Evolutionary conservation across 73 alveolate species (phyloP).

Genomic region (Chromera velia): DNA sequence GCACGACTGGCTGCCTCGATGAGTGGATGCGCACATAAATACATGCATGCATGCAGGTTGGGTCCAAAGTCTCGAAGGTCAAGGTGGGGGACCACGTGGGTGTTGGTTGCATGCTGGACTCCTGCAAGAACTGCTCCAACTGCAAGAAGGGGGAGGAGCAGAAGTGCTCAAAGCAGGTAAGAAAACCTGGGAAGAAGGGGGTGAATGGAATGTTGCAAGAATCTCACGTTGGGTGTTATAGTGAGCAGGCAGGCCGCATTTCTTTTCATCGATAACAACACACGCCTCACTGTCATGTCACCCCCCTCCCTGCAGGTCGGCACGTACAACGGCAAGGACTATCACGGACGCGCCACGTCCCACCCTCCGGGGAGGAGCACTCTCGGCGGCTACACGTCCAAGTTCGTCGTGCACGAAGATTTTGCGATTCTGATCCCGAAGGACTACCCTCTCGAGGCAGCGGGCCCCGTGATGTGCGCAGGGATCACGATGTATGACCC

Average conservation of each 20-base stretch:
- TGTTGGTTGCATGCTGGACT: slow-evolving; percentile 35
- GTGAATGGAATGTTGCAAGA: no score
- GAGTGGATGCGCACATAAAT: background rate
- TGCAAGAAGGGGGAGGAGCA: slow-evolving; percentile 27
- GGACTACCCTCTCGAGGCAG: slow-evolving; percentile 12
- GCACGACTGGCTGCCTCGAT: no score
- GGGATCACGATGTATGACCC: slow-evolving; percentile 35
- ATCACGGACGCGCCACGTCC: slow-evolving; percentile 18
- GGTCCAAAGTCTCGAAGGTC: slow-evolving; percentile 7
- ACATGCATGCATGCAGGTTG: background rate
- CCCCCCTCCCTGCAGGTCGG: slow-evolving; percentile 8
- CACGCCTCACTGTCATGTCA: background rate
- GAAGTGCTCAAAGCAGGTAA: no score
- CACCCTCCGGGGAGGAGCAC: slow-evolving; percentile 5
- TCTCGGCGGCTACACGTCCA: slow-evolving; percentile 23
- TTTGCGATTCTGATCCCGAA: slow-evolving; percentile 20
- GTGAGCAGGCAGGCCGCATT: no score
- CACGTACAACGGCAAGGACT: slow-evolving; percentile 14
- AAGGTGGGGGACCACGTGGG: slow-evolving; percentile 38
- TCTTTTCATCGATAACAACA: no score
- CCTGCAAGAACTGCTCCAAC: slow-evolving; percentile 18
- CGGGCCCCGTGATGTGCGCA: slow-evolving; percentile 33
- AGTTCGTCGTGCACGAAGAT: slow-evolving; percentile 11
- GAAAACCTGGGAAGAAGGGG: no score
- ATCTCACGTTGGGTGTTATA: no score